Evolutionary conservation across 1,139 yeast species (phyloP).

Genomic region (Yamadazyma sp.): DNA sequence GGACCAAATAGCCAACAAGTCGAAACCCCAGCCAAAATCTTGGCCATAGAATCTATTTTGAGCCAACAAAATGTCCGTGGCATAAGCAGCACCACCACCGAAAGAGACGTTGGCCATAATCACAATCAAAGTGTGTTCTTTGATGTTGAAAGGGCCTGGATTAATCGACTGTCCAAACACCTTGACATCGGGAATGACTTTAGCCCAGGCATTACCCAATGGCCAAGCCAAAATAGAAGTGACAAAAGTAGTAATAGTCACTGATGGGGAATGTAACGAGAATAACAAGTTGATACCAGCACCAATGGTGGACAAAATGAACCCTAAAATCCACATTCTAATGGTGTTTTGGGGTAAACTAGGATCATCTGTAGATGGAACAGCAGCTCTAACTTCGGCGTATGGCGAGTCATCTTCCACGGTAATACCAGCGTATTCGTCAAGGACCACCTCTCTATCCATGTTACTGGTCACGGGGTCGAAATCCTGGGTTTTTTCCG

Average conservation of each 20-base stretch:
- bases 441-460: conserved; percentile 27
- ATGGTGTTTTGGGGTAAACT: conserved; percentile 57
- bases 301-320: conserved; percentile 57
- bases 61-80: conserved; percentile 59
- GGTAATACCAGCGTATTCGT: conserved; percentile 43
- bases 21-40: conserved; percentile 40
- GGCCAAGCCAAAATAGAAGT: conserved; percentile 66
- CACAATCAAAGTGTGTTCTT: conserved; percentile 65
- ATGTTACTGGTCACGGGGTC: conserved; percentile 36
- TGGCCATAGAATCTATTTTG: conserved; percentile 51
- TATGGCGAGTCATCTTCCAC: conserved; percentile 51
- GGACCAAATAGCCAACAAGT: conserved; percentile 49
- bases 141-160: conserved; percentile 64
- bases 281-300: conserved; percentile 61
- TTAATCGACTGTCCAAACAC: conserved; percentile 47
- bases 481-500: conserved; percentile 34
- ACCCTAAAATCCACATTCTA: conserved; percentile 59
- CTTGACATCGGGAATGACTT: conserved; percentile 41
- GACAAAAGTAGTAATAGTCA: conserved; percentile 53
- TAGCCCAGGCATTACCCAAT: conserved; percentile 44
- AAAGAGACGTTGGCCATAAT: conserved; percentile 55
- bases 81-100: conserved; percentile 61
- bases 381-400: conserved; percentile 70
- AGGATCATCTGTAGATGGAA: conserved; percentile 60
- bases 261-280: conserved; percentile 57